Conservation (phyloP, 371 early-diverging fungal genomes). For the Chytridium lagenaria region DNA sequence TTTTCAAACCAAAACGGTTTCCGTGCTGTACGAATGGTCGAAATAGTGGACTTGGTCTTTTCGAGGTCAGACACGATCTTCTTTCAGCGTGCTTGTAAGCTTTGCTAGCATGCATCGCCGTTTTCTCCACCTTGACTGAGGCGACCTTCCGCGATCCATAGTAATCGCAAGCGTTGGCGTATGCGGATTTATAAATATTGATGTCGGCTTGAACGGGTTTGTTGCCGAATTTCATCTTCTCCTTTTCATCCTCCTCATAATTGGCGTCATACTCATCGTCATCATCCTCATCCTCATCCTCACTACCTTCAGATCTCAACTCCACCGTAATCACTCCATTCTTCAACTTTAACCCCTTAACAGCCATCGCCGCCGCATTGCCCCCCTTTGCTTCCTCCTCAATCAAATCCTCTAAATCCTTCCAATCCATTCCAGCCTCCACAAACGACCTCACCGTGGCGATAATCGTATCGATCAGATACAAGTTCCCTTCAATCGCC, state of each 20-base stretch:
- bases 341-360: conserved; percentile 74
- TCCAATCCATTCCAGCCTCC: conserved; percentile 96
- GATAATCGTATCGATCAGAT: conserved; percentile 86
- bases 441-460: conserved; percentile 84
- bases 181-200: conserved; percentile 84
- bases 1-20: conserved; percentile 99
- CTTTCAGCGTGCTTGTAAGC: conserved; percentile 88
- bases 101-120: conserved; percentile 79
- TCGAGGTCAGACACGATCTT: conserved; percentile 86
- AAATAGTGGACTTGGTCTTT: conserved; percentile 65
- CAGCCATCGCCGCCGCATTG: conserved; percentile 81
- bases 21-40: conserved; percentile 82
- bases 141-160: conserved; percentile 85
- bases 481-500: conserved; percentile 82
- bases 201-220: conserved; percentile 71
- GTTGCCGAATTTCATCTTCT: conserved; percentile 19
- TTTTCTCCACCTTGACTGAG: conserved; percentile 85
- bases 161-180: conserved; percentile 91
- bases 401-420: conserved; percentile 85
- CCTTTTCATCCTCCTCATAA: conserved; percentile 22
- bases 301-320: conserved; percentile 55
- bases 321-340: conserved; percentile 73
- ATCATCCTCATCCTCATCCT: conserved; percentile 45
- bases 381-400: conserved; percentile 75
- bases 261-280: conserved; percentile 11